Evolutionary conservation across 805 yeast species (phyloP), one percentile per base, ranked within the genome.

Genomic region (Maudiozyma bulderi): DNA sequence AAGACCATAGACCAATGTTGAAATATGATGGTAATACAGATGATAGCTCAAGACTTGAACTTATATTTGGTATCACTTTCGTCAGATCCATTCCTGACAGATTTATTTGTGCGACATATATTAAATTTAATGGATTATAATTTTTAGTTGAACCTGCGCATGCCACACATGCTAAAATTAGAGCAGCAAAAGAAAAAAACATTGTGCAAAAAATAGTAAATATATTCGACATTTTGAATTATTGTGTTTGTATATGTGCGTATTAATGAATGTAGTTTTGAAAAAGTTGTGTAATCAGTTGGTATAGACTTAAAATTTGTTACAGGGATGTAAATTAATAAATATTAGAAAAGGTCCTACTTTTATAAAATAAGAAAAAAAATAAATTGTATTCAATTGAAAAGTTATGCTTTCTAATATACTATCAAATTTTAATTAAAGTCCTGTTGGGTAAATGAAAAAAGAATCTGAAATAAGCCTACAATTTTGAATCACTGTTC

Each of bases 1-100:
- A 81, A 28, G 84, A 83, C 77, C 84, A 82, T 55, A 78, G 65
- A 37, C 86, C 85, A 34, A 80, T 67, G 13, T 76, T 71, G 54
- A 75, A 68, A 41, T 73, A 74, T 3, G 76, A 61, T 8, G 67
- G 67, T 40, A 80, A 55, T 2, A 76, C 76, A 42, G 54, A 48
- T 6, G 54, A 51, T 4, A 51, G 46, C 6, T 59, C 45, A 9
- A 60, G 40, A 35, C 45, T 44, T 13, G 52, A 48, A 3, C 63
- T 47, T n/a, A 53, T 48, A 3, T 57, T 41, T 3, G 52, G 48
- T 14, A 52, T 11, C 13, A 52, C 44, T 6, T 8, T 31, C 2
- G 42, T 15, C 6, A 50, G 31, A 10, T 66, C 52, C 8, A 73
- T 41, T 15, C 61, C 57, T 5, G 74, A 52, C 31, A 80, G 49